phyloP scores from a whole-genome alignment of 2,329 filamentous ascomycete species.

The Exophiala aquamarina region DNA sequence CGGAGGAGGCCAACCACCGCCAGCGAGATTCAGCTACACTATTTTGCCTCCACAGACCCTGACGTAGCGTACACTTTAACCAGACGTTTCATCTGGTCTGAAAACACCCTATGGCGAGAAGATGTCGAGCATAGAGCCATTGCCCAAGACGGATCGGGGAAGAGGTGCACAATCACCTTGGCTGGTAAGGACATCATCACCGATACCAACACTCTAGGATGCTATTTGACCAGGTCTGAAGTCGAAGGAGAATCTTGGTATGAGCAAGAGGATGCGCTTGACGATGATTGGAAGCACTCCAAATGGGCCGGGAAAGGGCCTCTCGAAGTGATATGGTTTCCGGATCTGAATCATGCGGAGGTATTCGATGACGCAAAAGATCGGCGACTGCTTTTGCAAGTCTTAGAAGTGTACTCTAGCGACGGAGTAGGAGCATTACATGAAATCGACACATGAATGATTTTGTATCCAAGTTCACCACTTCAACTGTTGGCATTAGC shows the following conservation, averaged over 20 bases:
- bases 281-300: constrained; percentile 22
- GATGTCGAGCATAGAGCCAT: constrained; percentile 40
- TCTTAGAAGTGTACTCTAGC: constrained; percentile 22
- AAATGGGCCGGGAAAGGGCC: constrained; percentile 36
- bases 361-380: constrained; percentile 48
- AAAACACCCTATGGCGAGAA: constrained; percentile 70
- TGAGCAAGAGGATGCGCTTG: too few species aligned
- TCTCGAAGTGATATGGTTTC: constrained; percentile 62
- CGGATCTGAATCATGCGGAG: constrained; percentile 64
- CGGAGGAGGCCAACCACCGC: constrained; percentile 50
- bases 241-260: neutral
- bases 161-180: constrained; percentile 23
- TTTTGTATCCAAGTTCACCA: too few species aligned
- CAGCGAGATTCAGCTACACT: constrained; percentile 69
- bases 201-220: constrained; percentile 1
- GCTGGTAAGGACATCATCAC: constrained; percentile 8
- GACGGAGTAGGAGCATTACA: too few species aligned
- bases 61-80: constrained; percentile 64
- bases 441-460: too few species aligned
- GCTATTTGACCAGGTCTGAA: neutral
- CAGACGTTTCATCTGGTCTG: constrained; percentile 69
- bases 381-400: constrained; percentile 21
- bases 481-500: too few species aligned
- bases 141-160: neutral
- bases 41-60: constrained; percentile 67